These are phyloP conservation scores for Mycena latifolia DNA, from an alignment of 768 basidiomycete species.

Conservation along the genomic window DNA sequence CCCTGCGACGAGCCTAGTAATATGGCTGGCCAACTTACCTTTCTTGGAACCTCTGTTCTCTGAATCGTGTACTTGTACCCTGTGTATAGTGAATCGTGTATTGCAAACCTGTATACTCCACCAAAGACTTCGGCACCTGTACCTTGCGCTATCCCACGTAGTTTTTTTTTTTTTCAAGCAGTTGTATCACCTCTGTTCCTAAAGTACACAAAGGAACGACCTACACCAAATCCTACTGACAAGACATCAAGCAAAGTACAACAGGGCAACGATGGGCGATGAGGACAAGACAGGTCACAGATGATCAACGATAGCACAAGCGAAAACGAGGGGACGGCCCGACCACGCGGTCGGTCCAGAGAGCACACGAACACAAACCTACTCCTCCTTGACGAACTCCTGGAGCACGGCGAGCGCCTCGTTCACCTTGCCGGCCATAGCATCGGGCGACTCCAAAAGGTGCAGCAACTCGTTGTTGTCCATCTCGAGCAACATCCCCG, in stretches of 20 bases:
- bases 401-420: conserved; percentile 93
- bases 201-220: conserved; percentile 69
- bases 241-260: conserved; percentile 44
- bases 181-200: conserved; percentile 73
- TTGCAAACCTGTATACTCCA: too few relatives aligned
- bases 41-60: too few relatives aligned
- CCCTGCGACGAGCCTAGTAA: conserved; percentile 44
- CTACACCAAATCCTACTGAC: conserved; percentile 60
- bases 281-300: conserved; percentile 44
- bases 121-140: neutral
- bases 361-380: conserved; percentile 30
- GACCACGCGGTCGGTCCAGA: conserved; percentile 51
- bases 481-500: conserved; percentile 99
- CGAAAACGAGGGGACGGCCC: conserved; percentile 64
- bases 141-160: neutral
- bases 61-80: too few relatives aligned
- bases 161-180: conserved; percentile 50
- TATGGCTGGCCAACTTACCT: too few relatives aligned
- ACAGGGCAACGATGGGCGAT: conserved; percentile 26
- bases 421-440: conserved; percentile 90
- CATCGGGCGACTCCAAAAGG: conserved; percentile 84
- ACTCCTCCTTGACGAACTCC: conserved; percentile 73
- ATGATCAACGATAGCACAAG: conserved; percentile 50
- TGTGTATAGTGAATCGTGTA: too few relatives aligned
- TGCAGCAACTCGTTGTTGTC: conserved; percentile 94